These are phyloP conservation scores for Candida boleticola DNA, from an alignment of 805 yeast species.

Conservation along the genomic window DNA sequence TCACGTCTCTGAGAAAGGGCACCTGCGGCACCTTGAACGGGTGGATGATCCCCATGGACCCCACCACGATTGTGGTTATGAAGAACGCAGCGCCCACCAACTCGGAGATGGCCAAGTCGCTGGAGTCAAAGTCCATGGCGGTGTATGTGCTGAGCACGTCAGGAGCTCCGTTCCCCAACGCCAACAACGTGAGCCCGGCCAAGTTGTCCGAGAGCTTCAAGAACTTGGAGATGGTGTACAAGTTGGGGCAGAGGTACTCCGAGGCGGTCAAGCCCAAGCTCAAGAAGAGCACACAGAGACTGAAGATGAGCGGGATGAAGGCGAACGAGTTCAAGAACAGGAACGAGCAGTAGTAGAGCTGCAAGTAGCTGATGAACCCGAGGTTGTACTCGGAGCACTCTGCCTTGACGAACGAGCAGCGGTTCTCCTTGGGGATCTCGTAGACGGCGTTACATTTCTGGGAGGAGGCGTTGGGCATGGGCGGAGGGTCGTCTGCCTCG, in stretches of 20 bases:
- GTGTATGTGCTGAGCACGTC: conserved; percentile 83
- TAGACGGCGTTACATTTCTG: conserved; percentile 9
- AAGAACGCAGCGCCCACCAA: conserved; percentile 89
- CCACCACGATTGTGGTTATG: conserved; percentile 75
- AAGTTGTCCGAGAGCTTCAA: conserved; percentile 70
- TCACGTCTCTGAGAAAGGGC: conserved; percentile 59
- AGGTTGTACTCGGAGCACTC: conserved; percentile 31
- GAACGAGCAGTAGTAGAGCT: conserved; percentile 29
- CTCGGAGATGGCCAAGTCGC: conserved; percentile 83
- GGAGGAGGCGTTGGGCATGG: too few species aligned
- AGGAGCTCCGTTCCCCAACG: conserved; percentile 91
- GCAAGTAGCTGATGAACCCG: conserved; percentile 39
- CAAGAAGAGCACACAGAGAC: conserved; percentile 48
- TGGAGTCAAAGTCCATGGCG: conserved; percentile 71
- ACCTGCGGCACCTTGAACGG: conserved; percentile 57
- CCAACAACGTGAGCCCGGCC: conserved; percentile 83
- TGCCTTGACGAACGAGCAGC: conserved; percentile 36
- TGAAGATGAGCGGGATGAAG: conserved; percentile 14
- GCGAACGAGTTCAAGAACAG: conserved; percentile 10
- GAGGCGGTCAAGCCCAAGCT: conserved; percentile 78
- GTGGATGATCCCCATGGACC: conserved; percentile 66
- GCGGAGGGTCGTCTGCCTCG: too few species aligned
- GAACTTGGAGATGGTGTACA: conserved; percentile 60
- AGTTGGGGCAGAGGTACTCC: conserved; percentile 76
- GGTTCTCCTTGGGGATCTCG: conserved; percentile 17